A percentile compares a stretch with the other conserved stretches of the same genome.
phyloP scores from a whole-genome alignment of 164 flowering plant species.

The Stephania cephalantha region DNA sequence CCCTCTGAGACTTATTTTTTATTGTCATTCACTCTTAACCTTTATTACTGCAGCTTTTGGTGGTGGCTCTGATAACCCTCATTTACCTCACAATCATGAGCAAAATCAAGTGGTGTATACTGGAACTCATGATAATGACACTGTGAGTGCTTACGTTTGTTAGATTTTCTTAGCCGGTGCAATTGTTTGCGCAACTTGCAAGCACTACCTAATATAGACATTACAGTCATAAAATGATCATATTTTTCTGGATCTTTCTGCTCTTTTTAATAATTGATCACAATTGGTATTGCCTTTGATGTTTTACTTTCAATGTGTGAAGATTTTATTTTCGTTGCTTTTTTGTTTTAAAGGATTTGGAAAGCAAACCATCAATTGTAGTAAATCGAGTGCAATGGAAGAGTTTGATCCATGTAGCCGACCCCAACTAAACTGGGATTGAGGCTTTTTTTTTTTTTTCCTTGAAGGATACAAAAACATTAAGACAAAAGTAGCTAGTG shows the following conservation, averaged over 20 bases:
- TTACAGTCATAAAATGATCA: not conserved
- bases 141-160: constrained; percentile 36
- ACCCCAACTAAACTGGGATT: no score
- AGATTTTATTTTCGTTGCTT: no score
- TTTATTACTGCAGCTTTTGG: constrained; percentile 62
- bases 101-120: constrained; percentile 87
- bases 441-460: no score
- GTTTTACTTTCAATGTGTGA: not conserved
- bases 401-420: no score
- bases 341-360: no score
- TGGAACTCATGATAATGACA: constrained; percentile 99
- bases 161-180: not conserved
- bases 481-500: no score
- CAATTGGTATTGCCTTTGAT: not conserved
- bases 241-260: not conserved
- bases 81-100: constrained; percentile 93
- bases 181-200: not conserved
- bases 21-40: not conserved
- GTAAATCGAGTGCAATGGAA: no score
- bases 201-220: not conserved
- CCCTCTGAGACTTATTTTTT: constrained; percentile 4
- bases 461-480: no score
- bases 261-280: no score
- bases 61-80: constrained; percentile 77
- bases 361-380: no score